Evolutionary conservation across 1,284 basidiomycete species (phyloP).

Genomic region (Binderoboletus segoi): DNA sequence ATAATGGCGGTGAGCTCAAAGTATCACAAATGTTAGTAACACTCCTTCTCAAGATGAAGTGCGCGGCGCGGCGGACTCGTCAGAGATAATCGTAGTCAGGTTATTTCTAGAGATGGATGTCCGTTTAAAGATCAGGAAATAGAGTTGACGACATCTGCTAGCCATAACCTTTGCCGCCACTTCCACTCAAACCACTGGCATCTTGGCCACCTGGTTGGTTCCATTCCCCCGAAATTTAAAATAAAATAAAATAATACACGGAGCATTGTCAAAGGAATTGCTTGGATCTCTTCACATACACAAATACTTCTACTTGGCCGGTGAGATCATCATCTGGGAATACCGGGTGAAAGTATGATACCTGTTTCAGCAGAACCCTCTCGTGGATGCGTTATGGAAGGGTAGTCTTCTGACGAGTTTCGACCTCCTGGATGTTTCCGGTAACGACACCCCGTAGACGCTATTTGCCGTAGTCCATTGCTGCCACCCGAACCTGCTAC

Average conservation of each 20-base stretch:
- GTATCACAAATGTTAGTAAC: neutral
- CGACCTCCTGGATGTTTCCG: slow-evolving; percentile 31
- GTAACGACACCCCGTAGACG: slow-evolving; percentile 19
- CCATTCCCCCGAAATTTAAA: neutral
- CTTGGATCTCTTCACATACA: slow-evolving; percentile 28
- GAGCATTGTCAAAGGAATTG: slow-evolving; percentile 5
- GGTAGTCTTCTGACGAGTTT: slow-evolving; percentile 34
- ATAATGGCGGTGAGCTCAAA: slow-evolving; percentile 9
- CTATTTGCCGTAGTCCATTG: slow-evolving; percentile 5
- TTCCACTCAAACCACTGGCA: slow-evolving; percentile 2
- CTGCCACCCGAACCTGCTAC: slow-evolving; percentile 27
- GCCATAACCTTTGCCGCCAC: slow-evolving; percentile 1
- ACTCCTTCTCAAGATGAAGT: slow-evolving; percentile 24
- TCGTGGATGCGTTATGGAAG: slow-evolving; percentile 36
- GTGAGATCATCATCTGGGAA: slow-evolving; percentile 34
- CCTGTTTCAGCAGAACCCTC: slow-evolving; percentile 38
- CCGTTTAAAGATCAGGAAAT: slow-evolving; percentile 11
- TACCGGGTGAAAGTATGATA: slow-evolving; percentile 21
- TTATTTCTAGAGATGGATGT: slow-evolving; percentile 12
- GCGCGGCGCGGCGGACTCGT: slow-evolving; percentile 1
- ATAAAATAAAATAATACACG: slow-evolving; percentile 9
- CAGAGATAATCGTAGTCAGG: slow-evolving; percentile 1
- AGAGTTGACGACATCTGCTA: slow-evolving; percentile 9
- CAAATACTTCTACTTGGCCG: slow-evolving; percentile 21
- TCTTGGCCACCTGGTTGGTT: slow-evolving; percentile 3